These are phyloP conservation scores for Linanthus parryae DNA, from an alignment of 148 eudicot genomes.

Conservation along the genomic window DNA sequence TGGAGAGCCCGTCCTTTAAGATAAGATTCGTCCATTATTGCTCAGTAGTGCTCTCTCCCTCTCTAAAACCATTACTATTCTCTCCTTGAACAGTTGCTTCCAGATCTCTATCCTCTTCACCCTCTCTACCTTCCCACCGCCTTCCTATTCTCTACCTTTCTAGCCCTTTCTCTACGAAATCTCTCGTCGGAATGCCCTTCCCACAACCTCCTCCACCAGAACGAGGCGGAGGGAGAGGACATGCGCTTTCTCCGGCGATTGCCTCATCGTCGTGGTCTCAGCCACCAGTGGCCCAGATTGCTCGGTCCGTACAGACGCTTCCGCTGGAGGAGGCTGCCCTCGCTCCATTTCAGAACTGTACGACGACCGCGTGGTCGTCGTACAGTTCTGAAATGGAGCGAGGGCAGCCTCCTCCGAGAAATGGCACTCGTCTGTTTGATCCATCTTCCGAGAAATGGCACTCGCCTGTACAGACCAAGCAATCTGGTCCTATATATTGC, in stretches of 20 bases:
- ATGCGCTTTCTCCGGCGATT: background rate
- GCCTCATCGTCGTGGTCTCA: conserved; percentile 7
- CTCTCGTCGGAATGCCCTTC: conserved; percentile 17
- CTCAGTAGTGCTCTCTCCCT: no score
- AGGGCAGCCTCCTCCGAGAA: conserved; percentile 43
- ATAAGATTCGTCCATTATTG: no score
- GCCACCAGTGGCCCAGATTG: background rate
- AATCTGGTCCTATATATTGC: background rate
- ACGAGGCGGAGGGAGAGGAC: conserved; percentile 20
- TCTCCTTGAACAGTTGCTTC: no score
- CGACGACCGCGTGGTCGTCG: conserved; percentile 25
- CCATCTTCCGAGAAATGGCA: conserved; percentile 51
- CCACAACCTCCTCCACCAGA: no score
- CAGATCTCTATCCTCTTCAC: no score
- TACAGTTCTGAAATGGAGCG: conserved; percentile 27
- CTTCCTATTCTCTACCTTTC: background rate
- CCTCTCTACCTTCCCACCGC: background rate
- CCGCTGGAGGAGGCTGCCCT: background rate
- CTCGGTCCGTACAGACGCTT: background rate
- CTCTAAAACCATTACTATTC: no score
- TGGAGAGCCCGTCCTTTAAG: no score
- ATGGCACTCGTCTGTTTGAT: conserved; percentile 50
- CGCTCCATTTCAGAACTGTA: no score
- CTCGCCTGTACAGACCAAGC: conserved; percentile 64
- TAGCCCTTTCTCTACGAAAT: background rate